Evolutionary conservation across 495 filamentous ascomycete species (phyloP).

Genomic region (Bacidia rubella): DNA sequence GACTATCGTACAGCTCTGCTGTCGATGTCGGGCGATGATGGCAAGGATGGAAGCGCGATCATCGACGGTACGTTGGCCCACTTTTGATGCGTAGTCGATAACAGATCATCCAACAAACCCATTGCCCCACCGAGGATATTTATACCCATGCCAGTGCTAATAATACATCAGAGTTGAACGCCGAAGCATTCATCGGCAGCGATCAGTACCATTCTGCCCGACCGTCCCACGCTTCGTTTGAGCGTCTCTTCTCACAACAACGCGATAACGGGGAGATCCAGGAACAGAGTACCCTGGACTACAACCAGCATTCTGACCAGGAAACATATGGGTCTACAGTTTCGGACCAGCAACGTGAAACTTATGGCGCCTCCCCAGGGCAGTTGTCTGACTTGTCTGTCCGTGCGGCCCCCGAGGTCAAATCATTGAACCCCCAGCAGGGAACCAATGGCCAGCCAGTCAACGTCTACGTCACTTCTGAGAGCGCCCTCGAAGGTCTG

Average conservation of each 20-base stretch:
- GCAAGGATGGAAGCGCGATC: constrained; percentile 27
- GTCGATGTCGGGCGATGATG: constrained; percentile 40
- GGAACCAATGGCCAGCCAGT: constrained; percentile 59
- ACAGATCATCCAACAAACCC: background rate
- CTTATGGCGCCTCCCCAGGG: constrained; percentile 32
- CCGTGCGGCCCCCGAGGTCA: constrained; percentile 41
- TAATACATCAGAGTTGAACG: background rate
- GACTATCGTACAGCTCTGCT: constrained; percentile 28
- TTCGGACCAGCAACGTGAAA: constrained; percentile 27
- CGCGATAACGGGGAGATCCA: constrained; percentile 23
- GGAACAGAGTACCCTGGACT: constrained; percentile 26
- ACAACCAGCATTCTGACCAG: constrained; percentile 29
- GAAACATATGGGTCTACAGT: constrained; percentile 33
- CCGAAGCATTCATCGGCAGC: background rate
- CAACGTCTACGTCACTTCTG: constrained; percentile 55
- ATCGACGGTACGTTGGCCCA: constrained; percentile 24
- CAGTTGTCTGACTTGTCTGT: constrained; percentile 22
- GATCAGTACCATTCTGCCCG: constrained; percentile 32
- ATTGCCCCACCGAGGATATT: background rate
- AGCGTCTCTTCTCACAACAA: constrained; percentile 26
- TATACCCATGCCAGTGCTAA: background rate
- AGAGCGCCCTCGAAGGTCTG: constrained; percentile 53
- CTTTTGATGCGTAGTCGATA: background rate
- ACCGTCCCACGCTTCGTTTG: constrained; percentile 34
- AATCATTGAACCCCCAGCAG: constrained; percentile 49